Evolutionary conservation across 345 rosid genomes (phyloP).

Genomic region (Cardiospermum halicacabum): DNA sequence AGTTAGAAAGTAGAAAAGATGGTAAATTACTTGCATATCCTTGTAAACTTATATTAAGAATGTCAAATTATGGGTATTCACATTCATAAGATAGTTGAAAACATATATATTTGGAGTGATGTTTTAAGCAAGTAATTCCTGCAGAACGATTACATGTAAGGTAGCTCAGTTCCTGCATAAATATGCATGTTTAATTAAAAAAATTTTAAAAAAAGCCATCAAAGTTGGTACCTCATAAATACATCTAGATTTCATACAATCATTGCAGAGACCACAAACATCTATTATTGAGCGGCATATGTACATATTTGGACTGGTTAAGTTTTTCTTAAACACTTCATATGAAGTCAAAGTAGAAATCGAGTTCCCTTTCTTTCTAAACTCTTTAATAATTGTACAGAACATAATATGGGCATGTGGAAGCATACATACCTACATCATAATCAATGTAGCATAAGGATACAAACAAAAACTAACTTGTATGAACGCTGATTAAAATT

Average conservation of each 20-base stretch:
- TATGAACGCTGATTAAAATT: not conserved
- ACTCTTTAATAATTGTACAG: constrained; percentile 59
- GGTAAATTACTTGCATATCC: constrained; percentile 59
- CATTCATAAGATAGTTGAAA: constrained; percentile 91
- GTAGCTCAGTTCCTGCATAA: too few relatives aligned
- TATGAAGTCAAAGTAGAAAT: constrained; percentile 63
- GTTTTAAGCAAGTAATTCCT: constrained; percentile 63
- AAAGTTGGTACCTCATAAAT: constrained; percentile 64
- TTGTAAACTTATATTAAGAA: constrained; percentile 61
- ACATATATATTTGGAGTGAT: constrained; percentile 65
- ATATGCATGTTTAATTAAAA: constrained; percentile 10
- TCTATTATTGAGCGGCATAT: constrained; percentile 74
- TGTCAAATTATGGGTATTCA: constrained; percentile 74
- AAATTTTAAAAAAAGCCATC: constrained; percentile 9
- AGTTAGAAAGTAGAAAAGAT: constrained; percentile 13
- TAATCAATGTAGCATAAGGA: constrained; percentile 21
- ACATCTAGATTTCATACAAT: constrained; percentile 65
- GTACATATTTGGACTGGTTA: constrained; percentile 63
- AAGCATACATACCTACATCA: constrained; percentile 61
- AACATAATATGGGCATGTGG: constrained; percentile 61
- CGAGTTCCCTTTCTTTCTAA: constrained; percentile 73
- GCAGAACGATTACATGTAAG: constrained; percentile 32
- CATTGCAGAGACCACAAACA: constrained; percentile 74
- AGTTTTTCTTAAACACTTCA: constrained; percentile 53
- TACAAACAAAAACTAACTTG: not conserved